phyloP scores from a whole-genome alignment of 176 grass and related monocot species.

The Bonia amplexicaulis region DNA sequence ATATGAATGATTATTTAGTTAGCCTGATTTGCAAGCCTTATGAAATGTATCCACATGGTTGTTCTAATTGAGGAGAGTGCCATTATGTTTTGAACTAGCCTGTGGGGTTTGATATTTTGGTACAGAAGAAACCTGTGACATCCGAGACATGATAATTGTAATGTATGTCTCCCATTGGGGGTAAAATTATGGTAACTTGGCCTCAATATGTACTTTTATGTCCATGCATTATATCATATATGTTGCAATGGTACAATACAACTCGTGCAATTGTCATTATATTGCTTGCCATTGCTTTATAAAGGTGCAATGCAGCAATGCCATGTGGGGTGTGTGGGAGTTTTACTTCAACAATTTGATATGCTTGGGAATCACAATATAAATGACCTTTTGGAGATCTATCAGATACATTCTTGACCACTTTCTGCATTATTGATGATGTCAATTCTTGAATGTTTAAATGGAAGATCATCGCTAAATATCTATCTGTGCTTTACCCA shows the following conservation, averaged over 20 bases:
- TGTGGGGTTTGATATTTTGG: neutral
- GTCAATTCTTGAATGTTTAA: neutral
- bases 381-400: neutral
- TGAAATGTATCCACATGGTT: neutral
- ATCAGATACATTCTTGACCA: neutral
- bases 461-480: neutral
- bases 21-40: neutral
- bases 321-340: neutral
- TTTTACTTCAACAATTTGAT: neutral
- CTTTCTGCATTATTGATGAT: neutral
- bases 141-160: neutral
- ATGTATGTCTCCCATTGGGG: neutral
- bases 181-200: neutral
- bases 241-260: neutral
- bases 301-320: neutral
- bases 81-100: conserved; percentile 1
- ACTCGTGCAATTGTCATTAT: neutral
- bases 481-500: neutral
- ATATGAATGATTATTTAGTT: neutral
- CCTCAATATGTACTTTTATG: neutral
- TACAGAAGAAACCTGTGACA: neutral
- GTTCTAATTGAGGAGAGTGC: neutral
- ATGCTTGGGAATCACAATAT: neutral
- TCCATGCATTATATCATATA: neutral
- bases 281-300: neutral